These are phyloP conservation scores for Forsythia viridissima DNA, from an alignment of 257 asterid species.

Conservation along the genomic window DNA sequence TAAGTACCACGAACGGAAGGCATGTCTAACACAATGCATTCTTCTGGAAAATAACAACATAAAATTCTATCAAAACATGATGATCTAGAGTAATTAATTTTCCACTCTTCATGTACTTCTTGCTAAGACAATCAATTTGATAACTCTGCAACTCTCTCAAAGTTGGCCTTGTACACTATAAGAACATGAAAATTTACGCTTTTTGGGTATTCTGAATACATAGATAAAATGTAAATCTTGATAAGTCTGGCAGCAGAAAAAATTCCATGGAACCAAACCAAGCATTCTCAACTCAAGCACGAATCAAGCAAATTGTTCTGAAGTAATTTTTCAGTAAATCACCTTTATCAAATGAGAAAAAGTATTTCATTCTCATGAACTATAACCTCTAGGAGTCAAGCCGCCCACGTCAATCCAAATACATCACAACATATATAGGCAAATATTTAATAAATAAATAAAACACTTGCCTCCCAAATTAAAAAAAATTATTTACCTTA, in stretches of 20 bases:
- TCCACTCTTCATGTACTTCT: background rate
- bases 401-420: background rate
- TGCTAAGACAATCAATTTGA: background rate
- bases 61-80: background rate
- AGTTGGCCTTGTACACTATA: background rate
- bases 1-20: background rate
- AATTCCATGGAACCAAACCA: background rate
- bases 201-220: background rate
- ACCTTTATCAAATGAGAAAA: background rate
- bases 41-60: background rate
- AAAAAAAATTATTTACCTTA: slow-evolving; percentile 31
- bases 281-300: background rate
- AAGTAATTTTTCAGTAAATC: background rate
- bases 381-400: too few relatives aligned
- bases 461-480: background rate
- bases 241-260: background rate
- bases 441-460: background rate
- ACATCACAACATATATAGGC: background rate
- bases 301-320: too few relatives aligned
- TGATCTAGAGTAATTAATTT: background rate
- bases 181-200: background rate
- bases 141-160: background rate
- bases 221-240: background rate
- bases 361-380: background rate
- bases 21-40: too few relatives aligned